Evolutionary conservation across 805 yeast genomes (phyloP), one percentile per base, ranked within the genome.

Genomic region (Metschnikowia aberdeeniae): DNA sequence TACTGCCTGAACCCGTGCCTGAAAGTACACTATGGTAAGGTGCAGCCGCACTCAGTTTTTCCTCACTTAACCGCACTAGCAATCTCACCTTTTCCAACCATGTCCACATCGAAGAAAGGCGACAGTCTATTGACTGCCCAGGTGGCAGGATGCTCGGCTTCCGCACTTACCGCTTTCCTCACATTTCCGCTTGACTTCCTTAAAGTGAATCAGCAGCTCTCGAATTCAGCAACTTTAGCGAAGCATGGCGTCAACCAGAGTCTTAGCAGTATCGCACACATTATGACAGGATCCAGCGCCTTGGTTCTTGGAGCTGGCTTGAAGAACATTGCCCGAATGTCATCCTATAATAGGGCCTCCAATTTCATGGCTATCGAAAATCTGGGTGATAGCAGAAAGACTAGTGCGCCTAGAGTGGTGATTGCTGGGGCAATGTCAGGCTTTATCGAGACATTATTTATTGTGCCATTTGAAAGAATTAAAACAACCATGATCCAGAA

Each of bases 381-480:
- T 7, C 60, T 57, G 44, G 62, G 57, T 34, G 76, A 73, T 14
- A 66, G 64, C 42, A 78, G 81, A n/a, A 76, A 80, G 51, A 74
- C 88, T 3, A 75, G 83, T 6, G 95, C 95, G 1, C 92, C 95
- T 8, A 74, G 89, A 55, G 76, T 88, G 34, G 86, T 88, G 6
- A 81, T 86, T 47, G 96, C 97, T 3, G 96, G 95, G 8, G 73
- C 75, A 1, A 77, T 88, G 70, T 86, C 96, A 5, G 98, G 96
- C 2, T 73, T 85, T 46, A 67, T 83, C 36, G 98, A 93, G 62
- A 82, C 95, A 2, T 51, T 89, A 29, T 78, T 86, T 75, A 80
- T 92, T 19, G 86, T 93, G 14, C 99, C 98, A 0, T 90, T 92
- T 61, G 99, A 92, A 59, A 86, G 84, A 57, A 73, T 89, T 53